Percentiles rank a stretch among this genome's conserved stretches.
phyloP scores from a whole-genome alignment of 169 alveolate species.

The Plasmodium yoelii region DNA sequence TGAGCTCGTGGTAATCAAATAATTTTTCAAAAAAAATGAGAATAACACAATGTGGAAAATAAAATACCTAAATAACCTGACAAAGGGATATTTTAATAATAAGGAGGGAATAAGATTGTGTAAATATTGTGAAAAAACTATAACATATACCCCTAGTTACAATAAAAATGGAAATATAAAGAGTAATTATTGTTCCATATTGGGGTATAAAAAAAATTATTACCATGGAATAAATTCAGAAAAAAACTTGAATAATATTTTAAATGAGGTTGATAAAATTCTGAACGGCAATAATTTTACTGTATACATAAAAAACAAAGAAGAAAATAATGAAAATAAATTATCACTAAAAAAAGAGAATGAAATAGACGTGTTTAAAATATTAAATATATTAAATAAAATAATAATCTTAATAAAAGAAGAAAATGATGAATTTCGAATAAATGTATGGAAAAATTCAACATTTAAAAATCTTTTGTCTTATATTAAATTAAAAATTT shows the following conservation, averaged over 20 bases:
- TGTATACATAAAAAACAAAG: slow-evolving; percentile 21
- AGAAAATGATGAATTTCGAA: slow-evolving; percentile 27
- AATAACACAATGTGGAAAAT: too few species aligned
- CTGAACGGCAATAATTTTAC: slow-evolving; percentile 43
- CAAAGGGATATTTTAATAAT: too few species aligned
- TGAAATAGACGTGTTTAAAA: slow-evolving; percentile 51
- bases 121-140: too few species aligned
- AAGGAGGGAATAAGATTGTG: too few species aligned
- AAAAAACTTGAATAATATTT: slow-evolving; percentile 8
- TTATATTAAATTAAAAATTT: slow-evolving; percentile 36
- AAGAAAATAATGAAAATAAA: slow-evolving; percentile 2
- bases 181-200: too few species aligned
- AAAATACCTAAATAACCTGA: too few species aligned
- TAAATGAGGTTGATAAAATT: slow-evolving; percentile 25
- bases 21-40: too few species aligned
- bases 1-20: too few species aligned
- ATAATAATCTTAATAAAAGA: slow-evolving; percentile 31
- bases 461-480: slow-evolving; percentile 33
- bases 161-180: too few species aligned
- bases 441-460: slow-evolving; percentile 42
- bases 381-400: slow-evolving; percentile 45
- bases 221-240: not conserved
- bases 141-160: too few species aligned
- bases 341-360: slow-evolving; percentile 9
- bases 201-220: too few species aligned